Conservation (phyloP, 495 filamentous ascomycete species). For the Amphirosellinia nigrospora region DNA sequence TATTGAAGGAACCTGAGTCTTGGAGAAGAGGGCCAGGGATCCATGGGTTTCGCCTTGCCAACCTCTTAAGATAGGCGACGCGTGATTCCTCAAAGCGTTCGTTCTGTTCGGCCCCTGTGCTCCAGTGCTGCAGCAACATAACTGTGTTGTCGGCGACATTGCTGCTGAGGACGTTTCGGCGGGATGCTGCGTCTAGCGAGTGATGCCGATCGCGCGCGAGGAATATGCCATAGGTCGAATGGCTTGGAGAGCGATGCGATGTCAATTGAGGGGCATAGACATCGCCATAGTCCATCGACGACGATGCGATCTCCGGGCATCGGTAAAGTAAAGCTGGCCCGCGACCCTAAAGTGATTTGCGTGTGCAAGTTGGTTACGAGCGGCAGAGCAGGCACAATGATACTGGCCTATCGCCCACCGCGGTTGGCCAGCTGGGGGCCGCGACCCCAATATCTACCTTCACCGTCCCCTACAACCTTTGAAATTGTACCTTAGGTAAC, state of each 20-base stretch:
- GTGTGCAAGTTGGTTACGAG: too few relatives aligned
- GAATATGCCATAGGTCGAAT: slow-evolving; percentile 21
- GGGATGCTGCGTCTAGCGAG: slow-evolving; percentile 12
- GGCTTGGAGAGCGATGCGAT: slow-evolving; percentile 37
- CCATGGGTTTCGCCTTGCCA: slow-evolving; percentile 38
- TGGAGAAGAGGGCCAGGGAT: slow-evolving; percentile 30
- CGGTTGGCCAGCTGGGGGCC: too few relatives aligned
- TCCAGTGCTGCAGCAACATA: neutral
- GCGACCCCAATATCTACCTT: too few relatives aligned
- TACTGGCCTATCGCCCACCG: too few relatives aligned
- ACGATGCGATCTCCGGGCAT: slow-evolving; percentile 57
- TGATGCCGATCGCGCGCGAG: slow-evolving; percentile 27
- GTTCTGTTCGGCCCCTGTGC: neutral
- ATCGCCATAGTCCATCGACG: slow-evolving; percentile 70
- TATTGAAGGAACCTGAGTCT: slow-evolving; percentile 21
- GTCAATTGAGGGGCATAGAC: slow-evolving; percentile 67
- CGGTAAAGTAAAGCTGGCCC: slow-evolving; percentile 26
- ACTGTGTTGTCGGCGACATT: slow-evolving; percentile 28
- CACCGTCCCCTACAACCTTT: too few relatives aligned
- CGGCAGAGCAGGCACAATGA: too few relatives aligned
- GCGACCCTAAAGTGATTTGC: neutral
- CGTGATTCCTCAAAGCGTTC: slow-evolving; percentile 26
- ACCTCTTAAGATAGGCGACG: slow-evolving; percentile 31
- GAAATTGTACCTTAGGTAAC: too few relatives aligned
- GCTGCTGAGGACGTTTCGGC: slow-evolving; percentile 13